phyloP scores from a whole-genome alignment of 306 rosid species.

The Trifolium pratense region DNA sequence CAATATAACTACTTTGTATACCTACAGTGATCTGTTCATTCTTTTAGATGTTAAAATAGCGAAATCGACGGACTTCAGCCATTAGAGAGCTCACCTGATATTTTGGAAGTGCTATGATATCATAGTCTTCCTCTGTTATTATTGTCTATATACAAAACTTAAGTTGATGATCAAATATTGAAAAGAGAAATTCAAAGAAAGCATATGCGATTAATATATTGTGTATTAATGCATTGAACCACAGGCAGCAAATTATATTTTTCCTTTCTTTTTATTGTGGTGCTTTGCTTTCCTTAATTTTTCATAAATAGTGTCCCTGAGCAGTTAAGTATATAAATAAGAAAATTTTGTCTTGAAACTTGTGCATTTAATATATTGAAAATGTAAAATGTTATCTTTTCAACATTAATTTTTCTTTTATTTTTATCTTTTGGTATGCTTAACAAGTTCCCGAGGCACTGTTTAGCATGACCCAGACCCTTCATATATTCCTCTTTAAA shows the following conservation, averaged over 20 bases:
- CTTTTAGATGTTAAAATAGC: constrained; percentile 40
- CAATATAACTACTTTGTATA: constrained; percentile 31
- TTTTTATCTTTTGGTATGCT: too few species aligned
- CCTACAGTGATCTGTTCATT: constrained; percentile 37
- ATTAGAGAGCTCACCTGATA: constrained; percentile 35
- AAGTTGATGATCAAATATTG: neutral
- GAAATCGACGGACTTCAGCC: constrained; percentile 21
- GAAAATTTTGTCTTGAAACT: too few species aligned
- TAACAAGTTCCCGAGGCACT: too few species aligned
- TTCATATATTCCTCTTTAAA: too few species aligned
- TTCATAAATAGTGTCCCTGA: too few species aligned
- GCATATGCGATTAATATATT: neutral
- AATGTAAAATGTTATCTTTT: too few species aligned
- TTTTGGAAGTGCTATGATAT: constrained; percentile 9
- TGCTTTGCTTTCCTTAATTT: neutral
- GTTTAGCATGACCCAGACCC: too few species aligned
- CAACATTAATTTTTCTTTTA: too few species aligned
- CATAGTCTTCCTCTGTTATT: constrained; percentile 24
- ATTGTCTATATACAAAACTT: constrained; percentile 22
- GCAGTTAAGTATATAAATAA: too few species aligned
- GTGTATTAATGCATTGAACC: constrained; percentile 4
- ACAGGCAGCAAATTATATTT: neutral
- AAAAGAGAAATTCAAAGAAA: neutral
- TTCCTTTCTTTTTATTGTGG: neutral
- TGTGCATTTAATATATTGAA: too few species aligned